These are phyloP conservation scores for Hyaloperonospora arabidopsidis DNA, from an alignment of 352 stramenopile genomes.

Conservation along the genomic window DNA sequence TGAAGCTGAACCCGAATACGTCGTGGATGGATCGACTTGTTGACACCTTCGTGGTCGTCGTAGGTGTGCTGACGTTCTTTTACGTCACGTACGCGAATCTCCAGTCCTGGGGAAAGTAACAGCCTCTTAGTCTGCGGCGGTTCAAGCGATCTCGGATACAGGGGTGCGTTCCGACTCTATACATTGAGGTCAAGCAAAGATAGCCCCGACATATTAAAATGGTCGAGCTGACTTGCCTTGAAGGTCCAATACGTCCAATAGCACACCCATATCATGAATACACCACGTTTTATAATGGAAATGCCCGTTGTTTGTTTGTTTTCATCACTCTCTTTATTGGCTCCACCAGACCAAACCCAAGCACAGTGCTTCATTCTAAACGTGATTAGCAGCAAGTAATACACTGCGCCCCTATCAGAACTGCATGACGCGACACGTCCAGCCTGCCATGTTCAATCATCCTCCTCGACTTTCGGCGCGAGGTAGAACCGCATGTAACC, in stretches of 20 bases:
- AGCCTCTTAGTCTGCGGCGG: background rate
- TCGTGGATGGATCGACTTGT: conserved; percentile 46
- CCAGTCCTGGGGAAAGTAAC: conserved; percentile 47
- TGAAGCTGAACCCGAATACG: conserved; percentile 53
- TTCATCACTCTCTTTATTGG: no score
- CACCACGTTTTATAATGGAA: no score
- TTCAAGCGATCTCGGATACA: no score
- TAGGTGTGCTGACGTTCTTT: conserved; percentile 71
- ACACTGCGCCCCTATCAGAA: background rate
- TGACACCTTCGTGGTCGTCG: conserved; percentile 46
- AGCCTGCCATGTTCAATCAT: conserved; percentile 56
- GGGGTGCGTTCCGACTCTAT: no score
- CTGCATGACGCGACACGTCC: background rate
- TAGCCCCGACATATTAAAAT: no score
- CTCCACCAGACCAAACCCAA: no score
- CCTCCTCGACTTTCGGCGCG: conserved; percentile 99
- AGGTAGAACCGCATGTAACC: conserved; percentile 99
- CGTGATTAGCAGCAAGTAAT: background rate
- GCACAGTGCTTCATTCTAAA: no score
- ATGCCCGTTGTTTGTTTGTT: no score
- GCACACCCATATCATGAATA: no score
- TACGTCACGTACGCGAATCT: conserved; percentile 81
- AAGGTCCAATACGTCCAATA: no score
- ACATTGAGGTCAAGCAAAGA: no score
- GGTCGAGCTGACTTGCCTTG: no score